Conservation (phyloP, 2,329 filamentous ascomycete species). For the Calonectria leucothoes region DNA sequence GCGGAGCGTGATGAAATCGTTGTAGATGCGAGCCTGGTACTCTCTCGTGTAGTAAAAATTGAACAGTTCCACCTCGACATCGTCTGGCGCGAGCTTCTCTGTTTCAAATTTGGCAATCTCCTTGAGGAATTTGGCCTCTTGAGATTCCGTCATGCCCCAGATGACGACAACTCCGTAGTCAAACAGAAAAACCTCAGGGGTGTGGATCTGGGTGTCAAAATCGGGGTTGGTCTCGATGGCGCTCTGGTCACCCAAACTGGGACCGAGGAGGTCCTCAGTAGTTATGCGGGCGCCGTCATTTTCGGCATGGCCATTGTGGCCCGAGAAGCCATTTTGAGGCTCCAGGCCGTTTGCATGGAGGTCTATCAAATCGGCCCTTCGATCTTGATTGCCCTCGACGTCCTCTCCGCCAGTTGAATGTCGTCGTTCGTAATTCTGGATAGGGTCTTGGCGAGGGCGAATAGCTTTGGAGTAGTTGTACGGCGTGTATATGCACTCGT, state of each 20-base stretch:
- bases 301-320: conserved; percentile 38
- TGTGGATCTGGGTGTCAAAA: conserved; percentile 90
- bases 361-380: conserved; percentile 73
- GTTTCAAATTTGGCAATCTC: conserved; percentile 95
- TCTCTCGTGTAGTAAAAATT: conserved; percentile 99
- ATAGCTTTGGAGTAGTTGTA: conserved; percentile 77
- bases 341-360: conserved; percentile 58
- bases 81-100: conserved; percentile 88
- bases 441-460: conserved; percentile 47
- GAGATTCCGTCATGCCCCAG: conserved; percentile 94
- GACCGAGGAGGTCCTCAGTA: conserved; percentile 50
- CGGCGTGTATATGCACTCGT: conserved; percentile 97
- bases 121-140: conserved; percentile 92
- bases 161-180: conserved; percentile 98
- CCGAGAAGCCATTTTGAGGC: conserved; percentile 43
- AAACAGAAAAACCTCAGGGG: conserved; percentile 94
- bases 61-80: conserved; percentile 96
- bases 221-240: conserved; percentile 68
- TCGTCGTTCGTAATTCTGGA: conserved; percentile 70
- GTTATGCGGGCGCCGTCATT: conserved; percentile 40
- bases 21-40: conserved; percentile 98
- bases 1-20: conserved; percentile 95
- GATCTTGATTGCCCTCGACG: conserved; percentile 51
- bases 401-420: conserved; percentile 79
- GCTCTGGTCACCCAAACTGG: conserved; percentile 49